Conservation (phyloP, 192 early-diverging fungal species). For the Backusella tarrabulga region DNA sequence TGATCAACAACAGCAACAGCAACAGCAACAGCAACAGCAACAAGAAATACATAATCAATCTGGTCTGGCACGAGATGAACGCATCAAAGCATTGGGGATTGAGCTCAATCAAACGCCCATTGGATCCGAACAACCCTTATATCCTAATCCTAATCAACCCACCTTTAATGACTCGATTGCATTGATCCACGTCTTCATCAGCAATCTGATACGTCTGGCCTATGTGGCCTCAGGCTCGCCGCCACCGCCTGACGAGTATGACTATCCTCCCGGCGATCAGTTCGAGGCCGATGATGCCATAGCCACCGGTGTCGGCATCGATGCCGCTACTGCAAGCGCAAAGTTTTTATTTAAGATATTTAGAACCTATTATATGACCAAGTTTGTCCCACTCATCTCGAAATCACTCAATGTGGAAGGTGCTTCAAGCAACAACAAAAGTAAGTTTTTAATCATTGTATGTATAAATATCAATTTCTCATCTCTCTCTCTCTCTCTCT, state of each 20-base stretch:
- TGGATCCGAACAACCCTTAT: conserved; percentile 50
- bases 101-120: conserved; percentile 26
- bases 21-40: not conserved
- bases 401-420: conserved; percentile 38
- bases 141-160: conserved; percentile 54
- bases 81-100: conserved; percentile 14
- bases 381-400: conserved; percentile 69
- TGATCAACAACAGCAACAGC: not conserved
- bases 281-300: conserved; percentile 53
- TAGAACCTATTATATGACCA: conserved; percentile 60
- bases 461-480: not conserved
- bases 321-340: conserved; percentile 54
- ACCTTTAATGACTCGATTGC: conserved; percentile 54
- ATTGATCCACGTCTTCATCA: conserved; percentile 49
- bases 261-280: conserved; percentile 47
- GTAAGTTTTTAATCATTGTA: not conserved
- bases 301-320: conserved; percentile 58
- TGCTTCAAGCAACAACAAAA: conserved; percentile 4
- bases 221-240: conserved; percentile 61
- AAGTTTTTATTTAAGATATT: conserved; percentile 75
- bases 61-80: conserved; percentile 17
- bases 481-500: too few species aligned
- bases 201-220: conserved; percentile 51
- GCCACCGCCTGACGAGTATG: conserved; percentile 57
- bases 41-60: not conserved